Evolutionary conservation across 805 yeast genomes (phyloP), one percentile per base, ranked within the genome.

Genomic region (Myxozyma monticola): DNA sequence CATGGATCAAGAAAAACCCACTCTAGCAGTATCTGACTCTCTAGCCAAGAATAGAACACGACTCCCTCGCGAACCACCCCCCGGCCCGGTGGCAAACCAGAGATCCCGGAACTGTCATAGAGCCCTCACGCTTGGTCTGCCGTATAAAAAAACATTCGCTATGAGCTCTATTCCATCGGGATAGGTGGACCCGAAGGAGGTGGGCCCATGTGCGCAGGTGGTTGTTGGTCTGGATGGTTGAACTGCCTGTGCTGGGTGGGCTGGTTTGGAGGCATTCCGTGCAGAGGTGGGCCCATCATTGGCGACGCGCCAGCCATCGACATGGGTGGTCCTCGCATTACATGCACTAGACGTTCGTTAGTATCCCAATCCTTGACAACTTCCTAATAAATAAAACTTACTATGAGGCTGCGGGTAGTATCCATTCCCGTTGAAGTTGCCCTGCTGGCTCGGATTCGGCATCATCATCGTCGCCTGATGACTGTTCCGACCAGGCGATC

Each of bases 401-500:
- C 51, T 42, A 26, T 48, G 55, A n/a, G 42, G 47, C 20, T 43
- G 56, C 17, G 45, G 45, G 30, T 52, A 52, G 29, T 25, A 43
- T 24, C 56, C 56, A 24, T 30, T 28, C 17, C 26, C 20, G 22
- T 37, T 37, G 30, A 20, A 37, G 18, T 36, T 40, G 24, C 43
- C 46, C 35, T 48, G 54, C 37, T 49, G 57, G 29, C 42, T 25
- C 18, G 45, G 47, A 17, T 25, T 37, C 18, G 46, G 51, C 26
- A 46, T 39, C 50, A 52, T 52, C 52, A 51, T 50, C 21, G 45
- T 39, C 25, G 52, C 52, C 21, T 54, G 57, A 37, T 37, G 41
- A 4, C 30, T 37, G 26, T 39, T 42, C 21, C 58, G 41, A 15
- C 57, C 57, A 15, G 58, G 58, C 31, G 58, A 54, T 10, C 47